Percentiles rank a stretch among this genome's conserved stretches.
These are phyloP conservation scores for Tetradesmus lagerheimii DNA, from an alignment of 139 green algal genomes.

Conservation along the genomic window DNA sequence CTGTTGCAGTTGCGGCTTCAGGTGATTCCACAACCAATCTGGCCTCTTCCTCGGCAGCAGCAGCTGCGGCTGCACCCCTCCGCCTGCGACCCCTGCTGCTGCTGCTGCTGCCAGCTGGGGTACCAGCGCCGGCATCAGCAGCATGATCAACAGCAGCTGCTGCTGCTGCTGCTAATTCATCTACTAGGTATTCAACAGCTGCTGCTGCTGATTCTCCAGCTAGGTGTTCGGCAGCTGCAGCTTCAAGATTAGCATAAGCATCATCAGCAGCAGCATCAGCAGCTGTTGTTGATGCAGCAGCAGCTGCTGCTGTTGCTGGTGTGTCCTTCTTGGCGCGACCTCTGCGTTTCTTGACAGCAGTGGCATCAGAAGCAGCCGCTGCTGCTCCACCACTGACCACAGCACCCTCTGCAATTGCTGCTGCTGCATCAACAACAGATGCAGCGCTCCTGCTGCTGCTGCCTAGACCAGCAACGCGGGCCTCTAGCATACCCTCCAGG, in stretches of 20 bases:
- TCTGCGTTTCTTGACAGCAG: too few relatives aligned
- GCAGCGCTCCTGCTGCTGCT: not conserved
- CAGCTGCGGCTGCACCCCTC: not conserved
- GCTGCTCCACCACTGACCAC: not conserved
- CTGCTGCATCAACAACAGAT: not conserved
- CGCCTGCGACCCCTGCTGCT: not conserved
- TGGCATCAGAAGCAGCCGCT: not conserved
- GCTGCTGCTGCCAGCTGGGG: not conserved
- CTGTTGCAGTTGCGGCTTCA: not conserved
- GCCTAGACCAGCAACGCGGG: not conserved
- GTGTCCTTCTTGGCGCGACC: not conserved
- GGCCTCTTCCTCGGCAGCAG: not conserved
- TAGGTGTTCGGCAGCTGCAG: too few relatives aligned
- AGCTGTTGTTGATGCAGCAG: not conserved
- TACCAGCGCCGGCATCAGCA: too few relatives aligned
- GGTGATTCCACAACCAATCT: not conserved
- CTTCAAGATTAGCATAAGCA: too few relatives aligned
- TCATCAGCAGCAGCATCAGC: not conserved
- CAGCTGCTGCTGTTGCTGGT: not conserved
- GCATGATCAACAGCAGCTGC: not conserved
- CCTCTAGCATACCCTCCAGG: not conserved
- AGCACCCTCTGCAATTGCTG: not conserved
- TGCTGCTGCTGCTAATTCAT: slow-evolving; percentile 14
- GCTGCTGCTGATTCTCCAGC: not conserved
- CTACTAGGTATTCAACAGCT: not conserved